phyloP scores from a whole-genome alignment of 129 eudicot genomes.

The Saussurea involucrata region DNA sequence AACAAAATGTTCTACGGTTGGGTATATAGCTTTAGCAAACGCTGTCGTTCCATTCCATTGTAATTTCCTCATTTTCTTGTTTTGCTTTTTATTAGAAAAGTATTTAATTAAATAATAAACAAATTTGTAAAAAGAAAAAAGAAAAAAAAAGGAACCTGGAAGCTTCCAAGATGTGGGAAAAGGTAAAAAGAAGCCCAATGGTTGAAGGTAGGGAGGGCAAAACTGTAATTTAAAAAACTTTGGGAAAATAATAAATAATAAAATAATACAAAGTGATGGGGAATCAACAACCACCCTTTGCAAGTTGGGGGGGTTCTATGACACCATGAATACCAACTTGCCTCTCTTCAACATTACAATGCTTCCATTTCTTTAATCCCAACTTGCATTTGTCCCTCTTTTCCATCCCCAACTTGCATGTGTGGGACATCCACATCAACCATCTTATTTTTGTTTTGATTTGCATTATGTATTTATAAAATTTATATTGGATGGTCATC shows the following conservation, averaged over 20 bases:
- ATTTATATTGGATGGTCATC: not conserved
- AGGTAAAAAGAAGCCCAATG: not conserved
- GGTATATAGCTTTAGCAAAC: not conserved
- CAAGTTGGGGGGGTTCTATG: conserved; percentile 14
- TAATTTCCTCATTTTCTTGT: too few species aligned
- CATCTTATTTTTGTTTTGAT: not conserved
- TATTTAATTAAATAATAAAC: not conserved
- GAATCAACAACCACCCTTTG: conserved; percentile 23
- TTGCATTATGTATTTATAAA: not conserved
- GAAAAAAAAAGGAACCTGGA: not conserved
- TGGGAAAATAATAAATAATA: not conserved
- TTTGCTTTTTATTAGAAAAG: not conserved
- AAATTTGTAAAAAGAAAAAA: not conserved
- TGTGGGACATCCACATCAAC: not conserved
- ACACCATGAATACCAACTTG: conserved; percentile 28
- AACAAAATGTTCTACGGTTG: not conserved
- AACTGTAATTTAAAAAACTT: not conserved
- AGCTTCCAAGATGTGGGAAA: not conserved
- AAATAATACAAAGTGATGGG: conserved; percentile 5
- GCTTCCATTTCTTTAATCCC: conserved; percentile 10
- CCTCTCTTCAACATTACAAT: conserved; percentile 14
- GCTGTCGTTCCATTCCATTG: not conserved
- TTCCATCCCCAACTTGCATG: conserved; percentile 18
- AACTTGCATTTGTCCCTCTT: conserved; percentile 14
- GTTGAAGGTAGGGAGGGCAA: not conserved